Base-by-base conservation (phyloP, 106 monocot species). In the Dioscorea zingiberensis region DNA sequence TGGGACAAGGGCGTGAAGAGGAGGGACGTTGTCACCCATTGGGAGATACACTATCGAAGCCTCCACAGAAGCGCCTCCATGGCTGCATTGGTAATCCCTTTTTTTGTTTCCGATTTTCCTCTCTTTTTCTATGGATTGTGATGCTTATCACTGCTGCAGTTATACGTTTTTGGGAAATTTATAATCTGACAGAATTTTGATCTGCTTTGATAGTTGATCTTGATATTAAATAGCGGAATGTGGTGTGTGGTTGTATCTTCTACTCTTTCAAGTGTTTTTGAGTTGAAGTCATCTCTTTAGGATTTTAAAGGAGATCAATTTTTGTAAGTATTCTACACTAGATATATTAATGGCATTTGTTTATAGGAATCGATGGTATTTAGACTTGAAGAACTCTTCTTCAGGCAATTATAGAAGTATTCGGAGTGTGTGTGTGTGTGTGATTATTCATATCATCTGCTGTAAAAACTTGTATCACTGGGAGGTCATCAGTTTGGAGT, bases 51-150 rank as follows among this genome's bases (percentile, higher is more conserved):
- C 72, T 25, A 46, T 73, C 72, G n/a, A n/a, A 73, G 64, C 28
- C 72, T 73, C 57, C 72, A 73, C 46, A n/a, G n/a, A 73, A 64
- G 62, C 63, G 72, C 53, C 72, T 74, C 58, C 74, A 74, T 74
- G 74, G 74, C 38, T n/a, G n/a, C n/a, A n/a, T n/a, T 74, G 74
- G 74, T 74, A 74, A 7, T 23, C 15, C 44, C 38, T 38, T 45
- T 28, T 23, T 46, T 25, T 54, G 16, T 63, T 16, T 38, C 16
- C 48, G 0, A 9, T 25, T n/a, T 25, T n/a, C 22, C 24, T 14
- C 9, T 25, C 24, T 25, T 3, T 14, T 14, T 25, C 25, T 23
- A 1, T 23, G 0, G 6, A n/a, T 26, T 23, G 14, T 58, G 14
- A 14, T 25, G 22, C 26, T 58, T 23, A 6, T n/a, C n/a, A 12